Conservation (phyloP, 73 alveolate species). For the Paramecium tetraurelia region DNA sequence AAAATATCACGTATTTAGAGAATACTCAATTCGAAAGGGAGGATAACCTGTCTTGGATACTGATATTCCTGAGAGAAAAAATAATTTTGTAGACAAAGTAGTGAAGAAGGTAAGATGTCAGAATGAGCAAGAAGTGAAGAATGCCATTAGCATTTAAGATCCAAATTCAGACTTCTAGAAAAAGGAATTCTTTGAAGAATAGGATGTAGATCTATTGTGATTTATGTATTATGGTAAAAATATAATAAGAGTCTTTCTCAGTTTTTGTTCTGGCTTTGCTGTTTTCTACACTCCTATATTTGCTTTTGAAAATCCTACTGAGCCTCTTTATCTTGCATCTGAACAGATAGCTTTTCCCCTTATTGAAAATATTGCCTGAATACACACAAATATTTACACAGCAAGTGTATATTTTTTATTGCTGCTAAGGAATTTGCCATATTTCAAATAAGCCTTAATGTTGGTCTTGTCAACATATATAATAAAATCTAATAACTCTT, state of each 20-base stretch:
- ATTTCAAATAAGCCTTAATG: not conserved
- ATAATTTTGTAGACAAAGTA: not conserved
- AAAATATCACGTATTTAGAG: not conserved
- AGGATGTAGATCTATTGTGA: not conserved
- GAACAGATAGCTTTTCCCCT: not conserved
- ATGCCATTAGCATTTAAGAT: not conserved
- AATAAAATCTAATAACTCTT: not conserved
- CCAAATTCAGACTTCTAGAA: not conserved
- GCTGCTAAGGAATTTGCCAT: not conserved
- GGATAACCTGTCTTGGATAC: not conserved
- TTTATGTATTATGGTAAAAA: not conserved
- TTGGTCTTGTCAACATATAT: not conserved
- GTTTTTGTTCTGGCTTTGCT: not conserved
- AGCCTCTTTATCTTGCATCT: not conserved
- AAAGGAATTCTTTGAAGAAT: not conserved
- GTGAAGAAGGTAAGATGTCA: not conserved
- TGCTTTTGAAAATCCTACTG: not conserved
- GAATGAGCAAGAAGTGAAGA: not conserved
- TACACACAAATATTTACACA: not conserved
- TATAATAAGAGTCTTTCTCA: not conserved
- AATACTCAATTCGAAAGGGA: constrained; percentile 1
- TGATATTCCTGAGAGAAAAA: not conserved
- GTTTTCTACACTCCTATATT: not conserved
- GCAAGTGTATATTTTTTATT: not conserved
- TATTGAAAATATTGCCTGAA: not conserved